phyloP scores from a whole-genome alignment of 257 asterid genomes.

The Solanum bulbocastanum region DNA sequence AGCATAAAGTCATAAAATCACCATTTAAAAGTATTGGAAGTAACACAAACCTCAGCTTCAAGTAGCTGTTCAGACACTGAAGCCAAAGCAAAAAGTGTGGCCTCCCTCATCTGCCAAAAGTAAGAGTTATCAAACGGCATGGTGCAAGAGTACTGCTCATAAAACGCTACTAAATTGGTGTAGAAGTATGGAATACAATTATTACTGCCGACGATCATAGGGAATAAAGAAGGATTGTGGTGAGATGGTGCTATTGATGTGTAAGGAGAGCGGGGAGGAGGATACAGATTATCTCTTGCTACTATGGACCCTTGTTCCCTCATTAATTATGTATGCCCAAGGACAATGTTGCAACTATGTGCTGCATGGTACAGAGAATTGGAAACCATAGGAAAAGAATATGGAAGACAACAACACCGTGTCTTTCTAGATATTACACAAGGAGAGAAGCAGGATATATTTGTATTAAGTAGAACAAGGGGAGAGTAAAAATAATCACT shows the following conservation, averaged over 20 bases:
- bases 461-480: background rate
- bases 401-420: background rate
- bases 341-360: background rate
- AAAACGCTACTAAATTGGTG: background rate
- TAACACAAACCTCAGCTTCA: slow-evolving; percentile 58
- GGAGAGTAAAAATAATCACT: background rate
- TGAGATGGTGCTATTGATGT: background rate
- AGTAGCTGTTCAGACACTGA: slow-evolving; percentile 79
- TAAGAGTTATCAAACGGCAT: background rate
- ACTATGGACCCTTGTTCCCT: background rate
- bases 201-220: background rate
- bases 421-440: background rate
- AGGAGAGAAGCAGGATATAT: background rate
- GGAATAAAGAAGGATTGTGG: background rate
- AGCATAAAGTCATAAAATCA: background rate
- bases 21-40: background rate
- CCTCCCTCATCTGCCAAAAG: slow-evolving; percentile 74
- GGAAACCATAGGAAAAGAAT: background rate
- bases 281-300: background rate
- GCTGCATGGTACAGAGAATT: background rate
- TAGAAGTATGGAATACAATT: background rate
- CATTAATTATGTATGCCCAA: background rate
- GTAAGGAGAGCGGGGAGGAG: background rate
- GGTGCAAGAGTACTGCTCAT: background rate
- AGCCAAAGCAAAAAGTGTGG: slow-evolving; percentile 77